phyloP scores from a whole-genome alignment of 441 rosid genomes.

The Metrosideros polymorpha region DNA sequence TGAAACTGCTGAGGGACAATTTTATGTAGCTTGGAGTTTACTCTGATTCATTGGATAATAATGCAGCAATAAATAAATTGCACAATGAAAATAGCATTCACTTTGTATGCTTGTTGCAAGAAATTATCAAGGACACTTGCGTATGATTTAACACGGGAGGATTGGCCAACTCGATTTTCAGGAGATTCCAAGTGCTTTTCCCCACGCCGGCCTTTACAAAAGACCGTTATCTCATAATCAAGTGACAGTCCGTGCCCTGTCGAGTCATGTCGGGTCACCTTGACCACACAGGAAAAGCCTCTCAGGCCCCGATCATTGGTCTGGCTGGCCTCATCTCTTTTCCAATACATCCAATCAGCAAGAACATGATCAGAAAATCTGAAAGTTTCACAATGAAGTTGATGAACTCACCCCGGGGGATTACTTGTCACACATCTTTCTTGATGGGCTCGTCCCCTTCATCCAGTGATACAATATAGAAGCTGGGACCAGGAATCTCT shows the following conservation, averaged over 20 bases:
- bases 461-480: neutral
- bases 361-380: too few species aligned
- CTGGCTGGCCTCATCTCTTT: too few species aligned
- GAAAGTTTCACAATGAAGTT: too few species aligned
- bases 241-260: accelerated
- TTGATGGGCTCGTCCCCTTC: neutral
- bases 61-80: neutral
- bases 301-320: too few species aligned
- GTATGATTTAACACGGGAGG: neutral
- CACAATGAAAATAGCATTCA: neutral
- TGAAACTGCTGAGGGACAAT: too few species aligned
- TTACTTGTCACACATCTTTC: too few species aligned
- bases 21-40: neutral
- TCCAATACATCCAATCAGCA: too few species aligned
- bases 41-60: neutral
- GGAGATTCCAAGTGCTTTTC: neutral
- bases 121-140: too few species aligned
- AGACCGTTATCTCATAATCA: neutral
- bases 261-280: neutral
- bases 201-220: accelerated
- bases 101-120: neutral
- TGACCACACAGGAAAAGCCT: neutral
- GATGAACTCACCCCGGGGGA: too few species aligned
- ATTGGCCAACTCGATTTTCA: neutral
- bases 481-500: too few species aligned